phyloP scores from a whole-genome alignment of 768 basidiomycete species.

The Plicaturopsis crispa region DNA sequence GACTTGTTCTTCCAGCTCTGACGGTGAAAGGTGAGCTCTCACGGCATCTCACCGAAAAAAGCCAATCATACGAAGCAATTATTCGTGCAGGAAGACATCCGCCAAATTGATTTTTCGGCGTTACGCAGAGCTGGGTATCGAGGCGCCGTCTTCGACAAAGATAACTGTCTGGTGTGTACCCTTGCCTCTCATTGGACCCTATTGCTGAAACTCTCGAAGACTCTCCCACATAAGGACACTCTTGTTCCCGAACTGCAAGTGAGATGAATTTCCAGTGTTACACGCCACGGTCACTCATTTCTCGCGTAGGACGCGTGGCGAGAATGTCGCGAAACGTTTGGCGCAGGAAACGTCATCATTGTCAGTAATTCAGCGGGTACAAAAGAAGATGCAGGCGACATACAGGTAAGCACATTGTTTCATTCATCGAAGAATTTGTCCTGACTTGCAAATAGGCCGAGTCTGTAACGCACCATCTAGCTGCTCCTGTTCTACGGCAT shows the following conservation, averaged over 20 bases:
- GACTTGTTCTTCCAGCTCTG: slow-evolving; percentile 60
- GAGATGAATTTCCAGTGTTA: slow-evolving; percentile 7
- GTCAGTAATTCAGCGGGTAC: slow-evolving; percentile 96
- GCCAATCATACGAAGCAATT: not conserved
- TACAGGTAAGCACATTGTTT: slow-evolving; percentile 53
- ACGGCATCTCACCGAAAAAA: too few relatives aligned
- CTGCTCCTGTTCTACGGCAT: slow-evolving; percentile 80
- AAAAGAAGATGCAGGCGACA: slow-evolving; percentile 61
- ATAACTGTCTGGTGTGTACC: slow-evolving; percentile 81
- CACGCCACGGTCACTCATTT: not conserved
- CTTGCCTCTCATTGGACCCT: not conserved
- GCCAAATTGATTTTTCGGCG: slow-evolving; percentile 70
- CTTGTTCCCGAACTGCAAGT: slow-evolving; percentile 76
- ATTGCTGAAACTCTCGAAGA: slow-evolving; percentile 37
- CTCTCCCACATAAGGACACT: slow-evolving; percentile 67
- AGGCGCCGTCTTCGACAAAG: slow-evolving; percentile 95
- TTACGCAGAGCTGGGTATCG: slow-evolving; percentile 72
- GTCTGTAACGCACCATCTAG: slow-evolving; percentile 70
- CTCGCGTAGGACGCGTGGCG: slow-evolving; percentile 63
- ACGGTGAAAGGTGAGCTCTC: slow-evolving; percentile 51
- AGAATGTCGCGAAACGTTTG: slow-evolving; percentile 65
- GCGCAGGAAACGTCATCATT: slow-evolving; percentile 72
- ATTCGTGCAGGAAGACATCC: slow-evolving; percentile 75
- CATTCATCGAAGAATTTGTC: not conserved
- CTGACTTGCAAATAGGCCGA: slow-evolving; percentile 57